phyloP scores from a whole-genome alignment of 2,329 filamentous ascomycete species.

The Claviceps pazoutovae region DNA sequence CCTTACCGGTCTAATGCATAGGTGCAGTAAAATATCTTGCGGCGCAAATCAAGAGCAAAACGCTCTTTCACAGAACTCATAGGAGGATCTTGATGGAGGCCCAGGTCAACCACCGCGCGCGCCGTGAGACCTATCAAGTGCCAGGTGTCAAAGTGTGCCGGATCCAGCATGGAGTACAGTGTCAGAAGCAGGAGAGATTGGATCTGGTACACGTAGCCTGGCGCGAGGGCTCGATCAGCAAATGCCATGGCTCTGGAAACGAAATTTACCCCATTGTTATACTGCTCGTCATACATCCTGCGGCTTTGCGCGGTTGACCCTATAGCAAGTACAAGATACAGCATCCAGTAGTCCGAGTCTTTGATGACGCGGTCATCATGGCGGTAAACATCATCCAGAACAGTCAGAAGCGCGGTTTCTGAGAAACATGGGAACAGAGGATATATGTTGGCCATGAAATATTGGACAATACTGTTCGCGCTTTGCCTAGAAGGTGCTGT shows the following conservation, averaged over 20 bases:
- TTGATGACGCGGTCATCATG: conserved; percentile 47
- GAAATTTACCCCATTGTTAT: conserved; percentile 40
- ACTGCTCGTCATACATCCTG: conserved; percentile 50
- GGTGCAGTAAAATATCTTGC: conserved; percentile 79
- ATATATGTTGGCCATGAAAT: conserved; percentile 76
- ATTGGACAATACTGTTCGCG: conserved; percentile 57
- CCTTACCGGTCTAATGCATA: conserved; percentile 75
- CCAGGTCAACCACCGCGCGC: conserved; percentile 75
- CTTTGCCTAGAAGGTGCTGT: conserved; percentile 58
- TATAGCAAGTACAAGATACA: conserved; percentile 83
- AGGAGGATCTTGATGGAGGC: conserved; percentile 83
- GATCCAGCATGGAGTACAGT: conserved; percentile 81
- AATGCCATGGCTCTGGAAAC: conserved; percentile 55
- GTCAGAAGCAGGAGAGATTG: conserved; percentile 78
- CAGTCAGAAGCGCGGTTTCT: conserved; percentile 62
- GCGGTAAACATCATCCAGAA: conserved; percentile 71
- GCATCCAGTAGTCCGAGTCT: conserved; percentile 67
- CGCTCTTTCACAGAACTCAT: conserved; percentile 53
- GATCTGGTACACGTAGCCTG: conserved; percentile 72
- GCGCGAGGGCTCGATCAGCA: conserved; percentile 70
- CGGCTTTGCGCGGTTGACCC: conserved; percentile 62
- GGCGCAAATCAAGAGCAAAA: conserved; percentile 58
- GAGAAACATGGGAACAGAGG: conserved; percentile 70
- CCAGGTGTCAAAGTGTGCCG: conserved; percentile 86
- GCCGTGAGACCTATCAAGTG: conserved; percentile 83